These are phyloP conservation scores for Lipomyces yamadae DNA, from an alignment of 805 yeast genomes.

Conservation along the genomic window DNA sequence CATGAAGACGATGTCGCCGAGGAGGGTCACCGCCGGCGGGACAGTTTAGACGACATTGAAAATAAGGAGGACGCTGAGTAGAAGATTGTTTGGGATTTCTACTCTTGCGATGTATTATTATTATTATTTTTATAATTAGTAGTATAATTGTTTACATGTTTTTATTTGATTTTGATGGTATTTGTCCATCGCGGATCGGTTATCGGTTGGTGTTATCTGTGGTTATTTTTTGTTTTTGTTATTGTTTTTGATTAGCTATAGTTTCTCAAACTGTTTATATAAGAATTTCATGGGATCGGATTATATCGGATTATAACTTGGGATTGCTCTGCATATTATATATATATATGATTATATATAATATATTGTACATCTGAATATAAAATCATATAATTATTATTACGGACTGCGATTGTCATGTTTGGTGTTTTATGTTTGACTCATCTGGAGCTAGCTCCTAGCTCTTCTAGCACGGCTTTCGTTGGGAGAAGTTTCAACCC, in stretches of 20 bases:
- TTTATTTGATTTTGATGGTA: background rate
- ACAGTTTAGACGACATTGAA: slow-evolving; percentile 17
- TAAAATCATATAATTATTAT: no score
- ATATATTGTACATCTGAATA: no score
- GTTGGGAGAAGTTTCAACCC: no score
- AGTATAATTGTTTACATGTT: slow-evolving; percentile 1
- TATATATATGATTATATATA: no score
- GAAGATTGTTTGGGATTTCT: background rate
- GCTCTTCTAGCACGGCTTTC: no score
- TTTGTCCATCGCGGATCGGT: background rate
- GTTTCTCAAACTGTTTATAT: no score
- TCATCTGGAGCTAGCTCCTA: no score
- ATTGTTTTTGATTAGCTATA: background rate
- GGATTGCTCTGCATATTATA: no score
- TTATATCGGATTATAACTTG: no score
- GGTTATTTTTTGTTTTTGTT: slow-evolving; percentile 2
- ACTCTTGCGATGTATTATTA: slow-evolving; percentile 5
- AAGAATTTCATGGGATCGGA: no score
- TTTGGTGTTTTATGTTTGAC: no score
- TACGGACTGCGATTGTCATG: no score
- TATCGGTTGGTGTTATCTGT: slow-evolving; percentile 6
- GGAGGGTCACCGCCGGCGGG: slow-evolving; percentile 19
- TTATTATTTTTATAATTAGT: slow-evolving; percentile 3
- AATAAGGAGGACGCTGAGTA: slow-evolving; percentile 12
- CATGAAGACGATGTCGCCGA: slow-evolving; percentile 9